Evolutionary conservation across 495 filamentous ascomycete species (phyloP).

Genomic region (Lasiosphaeris hirsuta): DNA sequence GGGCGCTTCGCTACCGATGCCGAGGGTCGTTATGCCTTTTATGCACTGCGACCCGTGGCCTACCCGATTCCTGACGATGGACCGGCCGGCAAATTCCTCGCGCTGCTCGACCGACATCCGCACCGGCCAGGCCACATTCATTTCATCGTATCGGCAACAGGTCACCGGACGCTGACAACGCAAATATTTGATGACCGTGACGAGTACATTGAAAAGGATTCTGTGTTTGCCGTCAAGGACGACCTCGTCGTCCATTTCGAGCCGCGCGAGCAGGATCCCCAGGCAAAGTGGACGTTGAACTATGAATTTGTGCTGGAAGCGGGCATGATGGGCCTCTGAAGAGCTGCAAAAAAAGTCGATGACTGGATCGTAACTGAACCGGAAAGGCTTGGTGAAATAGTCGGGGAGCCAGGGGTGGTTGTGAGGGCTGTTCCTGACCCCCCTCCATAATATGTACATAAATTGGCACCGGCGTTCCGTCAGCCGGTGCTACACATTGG

Average conservation of each 20-base stretch:
- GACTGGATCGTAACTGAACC: background rate
- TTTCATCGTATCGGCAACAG: slow-evolving; percentile 51
- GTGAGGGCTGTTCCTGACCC: no score
- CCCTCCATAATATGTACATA: no score
- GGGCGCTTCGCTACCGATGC: slow-evolving; percentile 66
- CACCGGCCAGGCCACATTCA: slow-evolving; percentile 77
- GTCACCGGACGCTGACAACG: slow-evolving; percentile 57
- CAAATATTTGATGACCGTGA: slow-evolving; percentile 71
- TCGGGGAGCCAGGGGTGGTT: no score
- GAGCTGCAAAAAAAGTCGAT: background rate
- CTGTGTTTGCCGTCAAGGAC: slow-evolving; percentile 77
- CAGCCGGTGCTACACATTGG: no score
- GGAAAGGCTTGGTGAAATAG: no score
- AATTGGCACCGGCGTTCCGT: no score
- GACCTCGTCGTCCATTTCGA: slow-evolving; percentile 66
- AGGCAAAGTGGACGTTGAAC: slow-evolving; percentile 57
- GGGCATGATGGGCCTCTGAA: background rate
- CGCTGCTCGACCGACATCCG: slow-evolving; percentile 63
- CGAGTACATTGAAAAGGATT: slow-evolving; percentile 60
- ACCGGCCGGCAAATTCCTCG: slow-evolving; percentile 48
- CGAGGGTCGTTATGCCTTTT: slow-evolving; percentile 63
- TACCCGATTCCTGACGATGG: slow-evolving; percentile 72
- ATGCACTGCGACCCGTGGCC: slow-evolving; percentile 64
- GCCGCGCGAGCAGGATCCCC: slow-evolving; percentile 53
- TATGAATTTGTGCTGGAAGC: slow-evolving; percentile 51